These are phyloP conservation scores for Trichoderma parareesei DNA, from an alignment of 495 filamentous ascomycete genomes.

Conservation along the genomic window DNA sequence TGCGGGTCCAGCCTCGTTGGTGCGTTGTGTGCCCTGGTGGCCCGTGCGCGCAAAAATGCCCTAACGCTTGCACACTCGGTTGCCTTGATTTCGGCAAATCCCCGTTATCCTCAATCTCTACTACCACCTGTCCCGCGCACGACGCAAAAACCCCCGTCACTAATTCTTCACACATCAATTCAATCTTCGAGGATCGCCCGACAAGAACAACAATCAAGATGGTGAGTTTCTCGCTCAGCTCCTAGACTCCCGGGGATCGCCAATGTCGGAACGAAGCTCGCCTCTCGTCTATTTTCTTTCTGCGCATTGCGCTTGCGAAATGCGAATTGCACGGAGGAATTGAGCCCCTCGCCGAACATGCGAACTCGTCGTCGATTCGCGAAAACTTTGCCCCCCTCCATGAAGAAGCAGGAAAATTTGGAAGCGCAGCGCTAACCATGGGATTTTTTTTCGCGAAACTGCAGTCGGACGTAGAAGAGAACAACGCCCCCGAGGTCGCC, in stretches of 20 bases:
- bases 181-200: slow-evolving; percentile 50
- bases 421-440: background rate
- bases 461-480: slow-evolving; percentile 66
- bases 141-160: slow-evolving; percentile 6
- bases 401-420: background rate
- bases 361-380: background rate
- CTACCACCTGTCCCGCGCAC: slow-evolving; percentile 1
- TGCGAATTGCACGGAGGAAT: background rate
- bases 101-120: slow-evolving; percentile 7
- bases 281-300: background rate
- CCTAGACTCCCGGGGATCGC: background rate
- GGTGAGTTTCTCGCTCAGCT: slow-evolving; percentile 30
- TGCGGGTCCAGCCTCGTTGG: background rate
- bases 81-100: slow-evolving; percentile 10
- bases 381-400: background rate
- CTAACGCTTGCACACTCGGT: slow-evolving; percentile 11
- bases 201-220: slow-evolving; percentile 43
- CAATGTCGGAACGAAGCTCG: background rate
- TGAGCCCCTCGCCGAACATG: background rate
- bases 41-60: slow-evolving; percentile 17
- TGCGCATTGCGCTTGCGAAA: background rate
- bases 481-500: slow-evolving; percentile 62
- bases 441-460: slow-evolving; percentile 17
- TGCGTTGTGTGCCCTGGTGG: slow-evolving; percentile 15
- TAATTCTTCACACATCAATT: slow-evolving; percentile 13